These are phyloP conservation scores for Penicillium pancosmium DNA, from an alignment of 495 filamentous ascomycete genomes.

Conservation along the genomic window DNA sequence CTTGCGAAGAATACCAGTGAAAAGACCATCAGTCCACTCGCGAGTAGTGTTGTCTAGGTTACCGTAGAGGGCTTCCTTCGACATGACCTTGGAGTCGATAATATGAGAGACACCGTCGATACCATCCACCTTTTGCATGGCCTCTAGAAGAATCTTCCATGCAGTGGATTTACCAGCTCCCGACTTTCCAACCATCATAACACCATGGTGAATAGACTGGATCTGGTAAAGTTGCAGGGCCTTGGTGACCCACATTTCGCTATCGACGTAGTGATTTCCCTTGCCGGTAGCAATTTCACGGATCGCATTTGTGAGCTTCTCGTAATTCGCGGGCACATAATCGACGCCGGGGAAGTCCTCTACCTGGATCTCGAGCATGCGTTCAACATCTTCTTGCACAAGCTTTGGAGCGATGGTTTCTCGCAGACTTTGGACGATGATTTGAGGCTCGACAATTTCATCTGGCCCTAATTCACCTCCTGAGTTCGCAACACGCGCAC, in stretches of 20 bases:
- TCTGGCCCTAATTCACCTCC: slow-evolving; percentile 64
- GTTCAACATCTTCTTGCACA: slow-evolving; percentile 84
- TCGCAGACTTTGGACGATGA: slow-evolving; percentile 96
- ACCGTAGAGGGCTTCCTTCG: slow-evolving; percentile 94
- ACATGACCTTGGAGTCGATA: slow-evolving; percentile 99
- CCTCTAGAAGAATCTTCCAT: slow-evolving; percentile 93
- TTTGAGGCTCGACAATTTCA: slow-evolving; percentile 88
- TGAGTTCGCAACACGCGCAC: slow-evolving; percentile 67
- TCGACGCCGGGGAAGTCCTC: slow-evolving; percentile 90
- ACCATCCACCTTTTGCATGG: slow-evolving; percentile 85
- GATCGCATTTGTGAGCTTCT: slow-evolving; percentile 78
- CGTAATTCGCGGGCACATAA: slow-evolving; percentile 86
- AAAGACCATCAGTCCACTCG: slow-evolving; percentile 98
- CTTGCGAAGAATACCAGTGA: slow-evolving; percentile 95
- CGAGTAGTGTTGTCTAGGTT: slow-evolving; percentile 93
- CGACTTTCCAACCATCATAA: slow-evolving; percentile 99
- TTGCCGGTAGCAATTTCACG: slow-evolving; percentile 77
- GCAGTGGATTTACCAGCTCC: slow-evolving; percentile 93
- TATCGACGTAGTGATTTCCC: slow-evolving; percentile 83
- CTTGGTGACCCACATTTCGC: slow-evolving; percentile 95
- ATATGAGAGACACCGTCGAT: slow-evolving; percentile 95
- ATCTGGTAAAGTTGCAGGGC: slow-evolving; percentile 96
- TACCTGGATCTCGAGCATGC: slow-evolving; percentile 81
- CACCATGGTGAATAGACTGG: slow-evolving; percentile 95
- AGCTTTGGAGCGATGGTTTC: slow-evolving; percentile 98